Base-by-base conservation (phyloP, 306 rosid genomes). In the Mimosa bimucronata region DNA sequence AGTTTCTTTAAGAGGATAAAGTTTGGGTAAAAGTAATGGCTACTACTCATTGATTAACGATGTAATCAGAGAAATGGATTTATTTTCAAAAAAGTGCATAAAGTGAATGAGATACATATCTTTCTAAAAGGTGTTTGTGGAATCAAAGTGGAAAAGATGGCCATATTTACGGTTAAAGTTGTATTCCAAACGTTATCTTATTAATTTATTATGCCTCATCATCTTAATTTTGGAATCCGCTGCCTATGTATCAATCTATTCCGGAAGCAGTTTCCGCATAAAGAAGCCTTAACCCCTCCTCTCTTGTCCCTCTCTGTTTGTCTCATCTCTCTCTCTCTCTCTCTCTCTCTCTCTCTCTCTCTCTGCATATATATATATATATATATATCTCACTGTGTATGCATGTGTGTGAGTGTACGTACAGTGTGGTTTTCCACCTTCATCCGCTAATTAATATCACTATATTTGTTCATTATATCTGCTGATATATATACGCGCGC, bases 111-210 rank as follows among this genome's bases (percentile, higher is more conserved):
- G 85, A 77, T 64, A 19, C 76, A 18, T 58, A 77, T 85, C 88
- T 90, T 88, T 88, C 85, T 66, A 82, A 90, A 87, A 83, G 91
- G 79, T 68, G 31, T 70, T 82, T 87, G 80, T 81, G 84, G 86
- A 85, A 89, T 85, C 74, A 58, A 82, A 85, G 74, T 57, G 82
- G 62, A 67, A 79, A 83, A 79, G 82, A 68, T 62, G 81, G 61
- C 70, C 64, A 80, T 23, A 44, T 77, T 64, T 83, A 46, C 74
- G 83, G 75, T 64, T 64, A 79, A 81, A 81, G 75, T 73, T 80
- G 30, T 72, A 28, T 28, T 68, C 28, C 3, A 80, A 66, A 68
- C 76, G 42, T 42, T 67, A 75, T 48, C 77, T 66, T 14, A 58
- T 46, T 66, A 66, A 81, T 80, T 64, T 69, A 81, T 79, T 78